Percentiles rank a stretch among this genome's conserved stretches.
phyloP scores from a whole-genome alignment of 2,329 filamentous ascomycete genomes.

The Aspergillus persii region DNA sequence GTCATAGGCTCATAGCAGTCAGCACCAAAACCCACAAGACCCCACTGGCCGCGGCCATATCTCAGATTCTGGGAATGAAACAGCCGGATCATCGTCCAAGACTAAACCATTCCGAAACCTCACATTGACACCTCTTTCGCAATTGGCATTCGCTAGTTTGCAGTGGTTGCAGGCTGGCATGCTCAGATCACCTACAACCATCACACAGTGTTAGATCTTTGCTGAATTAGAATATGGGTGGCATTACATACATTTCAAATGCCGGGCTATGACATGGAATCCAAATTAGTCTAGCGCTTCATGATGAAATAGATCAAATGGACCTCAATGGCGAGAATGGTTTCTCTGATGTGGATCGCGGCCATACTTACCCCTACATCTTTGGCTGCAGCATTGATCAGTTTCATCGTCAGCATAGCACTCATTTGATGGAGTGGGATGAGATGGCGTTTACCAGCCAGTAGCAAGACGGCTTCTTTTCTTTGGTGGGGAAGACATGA shows the following conservation, averaged over 20 bases:
- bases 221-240: neutral
- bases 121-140: constrained; percentile 19
- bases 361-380: constrained; percentile 23
- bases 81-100: constrained; percentile 8
- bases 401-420: neutral
- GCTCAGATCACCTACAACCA: constrained; percentile 17
- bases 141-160: constrained; percentile 12
- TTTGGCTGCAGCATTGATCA: constrained; percentile 13
- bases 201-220: neutral
- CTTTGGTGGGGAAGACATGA: constrained; percentile 14
- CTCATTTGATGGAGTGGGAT: neutral
- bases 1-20: neutral
- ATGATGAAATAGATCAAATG: neutral
- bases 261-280: constrained; percentile 15
- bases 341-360: neutral
- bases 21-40: constrained; percentile 8
- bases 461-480: constrained; percentile 18
- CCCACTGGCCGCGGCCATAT: constrained; percentile 18
- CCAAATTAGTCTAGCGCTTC: neutral
- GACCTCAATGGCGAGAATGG: neutral
- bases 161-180: constrained; percentile 17
- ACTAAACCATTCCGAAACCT: constrained; percentile 22
- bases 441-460: constrained; percentile 19
- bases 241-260: constrained; percentile 22
- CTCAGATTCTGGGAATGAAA: constrained; percentile 15